Evolutionary conservation across 2,329 filamentous ascomycete species (phyloP).

Genomic region (Periconia macrospinosa): DNA sequence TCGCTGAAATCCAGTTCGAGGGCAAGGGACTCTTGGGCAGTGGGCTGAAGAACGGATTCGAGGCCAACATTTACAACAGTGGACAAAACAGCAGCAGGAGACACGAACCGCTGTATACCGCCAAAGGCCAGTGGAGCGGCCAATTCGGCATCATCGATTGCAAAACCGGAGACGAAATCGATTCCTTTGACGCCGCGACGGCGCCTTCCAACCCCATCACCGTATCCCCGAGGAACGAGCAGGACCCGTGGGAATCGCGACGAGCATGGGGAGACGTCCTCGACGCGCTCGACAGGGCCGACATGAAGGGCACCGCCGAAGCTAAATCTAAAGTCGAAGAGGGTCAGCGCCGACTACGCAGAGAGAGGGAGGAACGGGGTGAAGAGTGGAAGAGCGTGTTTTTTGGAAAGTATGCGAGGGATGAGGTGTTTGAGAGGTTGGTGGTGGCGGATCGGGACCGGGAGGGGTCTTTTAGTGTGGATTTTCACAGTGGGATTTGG

Average conservation of each 20-base stretch:
- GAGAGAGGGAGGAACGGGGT: conserved; percentile 40
- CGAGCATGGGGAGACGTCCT: conserved; percentile 49
- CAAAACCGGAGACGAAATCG: conserved; percentile 35
- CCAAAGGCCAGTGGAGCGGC: conserved; percentile 48
- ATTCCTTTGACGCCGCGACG: conserved; percentile 37
- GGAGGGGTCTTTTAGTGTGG: conserved; percentile 22
- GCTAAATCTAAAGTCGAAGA: conserved; percentile 39
- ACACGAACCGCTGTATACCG: conserved; percentile 40
- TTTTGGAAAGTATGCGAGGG: conserved; percentile 38
- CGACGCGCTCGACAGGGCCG: conserved; percentile 39
- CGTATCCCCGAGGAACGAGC: conserved; percentile 36
- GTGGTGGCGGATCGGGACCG: conserved; percentile 19
- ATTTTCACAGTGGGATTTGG: conserved; percentile 33
- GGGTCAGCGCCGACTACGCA: conserved; percentile 47
- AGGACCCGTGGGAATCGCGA: conserved; percentile 51
- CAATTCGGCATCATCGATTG: conserved; percentile 42
- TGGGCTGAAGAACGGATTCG: conserved; percentile 46
- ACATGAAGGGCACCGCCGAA: conserved; percentile 44
- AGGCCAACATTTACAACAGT: conserved; percentile 37
- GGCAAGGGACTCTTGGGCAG: conserved; percentile 47
- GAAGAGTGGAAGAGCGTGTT: conserved; percentile 45
- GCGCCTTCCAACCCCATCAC: conserved; percentile 21
- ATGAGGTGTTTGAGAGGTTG: conserved; percentile 29
- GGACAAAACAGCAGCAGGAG: conserved; percentile 12
- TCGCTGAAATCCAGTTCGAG: conserved; percentile 48